Percentiles rank a stretch among this genome's conserved stretches.
Conservation (phyloP, 2,329 filamentous ascomycete genomes). For the Nothophoma quercina region DNA sequence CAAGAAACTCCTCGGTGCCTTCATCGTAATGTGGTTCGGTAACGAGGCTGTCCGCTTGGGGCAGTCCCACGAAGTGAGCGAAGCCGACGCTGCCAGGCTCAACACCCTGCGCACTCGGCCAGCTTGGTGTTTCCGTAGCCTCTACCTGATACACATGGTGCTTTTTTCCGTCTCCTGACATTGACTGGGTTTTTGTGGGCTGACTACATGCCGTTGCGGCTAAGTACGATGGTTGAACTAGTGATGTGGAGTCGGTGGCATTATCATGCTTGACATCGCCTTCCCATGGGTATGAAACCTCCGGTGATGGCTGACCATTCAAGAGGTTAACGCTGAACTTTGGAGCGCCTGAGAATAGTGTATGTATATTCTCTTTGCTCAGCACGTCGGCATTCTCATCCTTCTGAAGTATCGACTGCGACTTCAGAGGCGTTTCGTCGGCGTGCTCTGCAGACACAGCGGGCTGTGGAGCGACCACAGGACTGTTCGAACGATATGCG, state of each 20-base stretch:
- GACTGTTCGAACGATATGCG: neutral
- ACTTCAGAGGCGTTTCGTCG: slow-evolving; percentile 19
- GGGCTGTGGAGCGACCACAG: neutral
- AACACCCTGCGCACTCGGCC: slow-evolving; percentile 75
- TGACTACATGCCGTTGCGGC: slow-evolving; percentile 42
- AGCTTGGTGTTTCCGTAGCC: slow-evolving; percentile 68
- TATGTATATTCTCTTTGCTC: slow-evolving; percentile 66
- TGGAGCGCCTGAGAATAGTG: slow-evolving; percentile 78
- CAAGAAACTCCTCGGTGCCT: slow-evolving; percentile 31
- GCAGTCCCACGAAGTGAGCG: slow-evolving; percentile 71
- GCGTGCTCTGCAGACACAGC: slow-evolving; percentile 13
- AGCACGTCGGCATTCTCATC: slow-evolving; percentile 28
- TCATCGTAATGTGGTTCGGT: slow-evolving; percentile 48
- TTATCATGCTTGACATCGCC: slow-evolving; percentile 66
- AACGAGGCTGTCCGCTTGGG: slow-evolving; percentile 67
- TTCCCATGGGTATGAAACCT: slow-evolving; percentile 73
- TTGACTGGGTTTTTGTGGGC: slow-evolving; percentile 18
- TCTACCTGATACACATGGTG: slow-evolving; percentile 43
- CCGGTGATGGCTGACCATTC: slow-evolving; percentile 68
- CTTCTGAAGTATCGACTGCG: slow-evolving; percentile 21
- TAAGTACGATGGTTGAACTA: slow-evolving; percentile 48
- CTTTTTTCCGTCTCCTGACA: slow-evolving; percentile 22
- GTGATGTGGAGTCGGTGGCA: slow-evolving; percentile 60
- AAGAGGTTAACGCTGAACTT: slow-evolving; percentile 72
- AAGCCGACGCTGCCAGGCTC: slow-evolving; percentile 76